Conservation (phyloP, 306 rosid genomes). For the Albizia julibrissin region DNA sequence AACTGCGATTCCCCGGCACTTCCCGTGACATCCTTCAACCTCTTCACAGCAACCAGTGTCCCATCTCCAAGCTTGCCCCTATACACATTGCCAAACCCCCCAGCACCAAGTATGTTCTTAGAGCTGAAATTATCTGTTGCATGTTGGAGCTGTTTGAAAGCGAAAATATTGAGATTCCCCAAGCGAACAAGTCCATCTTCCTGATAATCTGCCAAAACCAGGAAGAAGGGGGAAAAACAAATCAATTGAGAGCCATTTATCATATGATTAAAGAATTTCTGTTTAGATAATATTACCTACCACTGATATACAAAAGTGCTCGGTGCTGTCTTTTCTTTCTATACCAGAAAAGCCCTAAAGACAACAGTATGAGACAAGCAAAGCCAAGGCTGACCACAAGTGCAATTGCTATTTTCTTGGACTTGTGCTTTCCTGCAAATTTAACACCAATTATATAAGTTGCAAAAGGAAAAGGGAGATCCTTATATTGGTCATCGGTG, state of each 20-base stretch:
- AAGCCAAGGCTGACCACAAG: slow-evolving; percentile 79
- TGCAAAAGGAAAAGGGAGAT: background rate
- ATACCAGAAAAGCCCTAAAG: slow-evolving; percentile 60
- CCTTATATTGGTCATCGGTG: background rate
- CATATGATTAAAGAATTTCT: slow-evolving; percentile 11
- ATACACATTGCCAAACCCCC: slow-evolving; percentile 96
- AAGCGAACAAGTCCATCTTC: slow-evolving; percentile 80
- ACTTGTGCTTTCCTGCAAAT: slow-evolving; percentile 57
- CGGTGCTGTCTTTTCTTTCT: slow-evolving; percentile 62
- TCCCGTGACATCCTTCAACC: slow-evolving; percentile 87
- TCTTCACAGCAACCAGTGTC: slow-evolving; percentile 87
- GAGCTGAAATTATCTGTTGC: slow-evolving; percentile 83
- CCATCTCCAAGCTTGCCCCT: slow-evolving; percentile 87
- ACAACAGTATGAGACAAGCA: slow-evolving; percentile 53
- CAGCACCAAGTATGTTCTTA: slow-evolving; percentile 88
- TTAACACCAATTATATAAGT: background rate
- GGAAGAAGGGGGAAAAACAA: slow-evolving; percentile 9
- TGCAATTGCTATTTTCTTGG: slow-evolving; percentile 74
- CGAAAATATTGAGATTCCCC: slow-evolving; percentile 83
- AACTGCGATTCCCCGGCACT: slow-evolving; percentile 91
- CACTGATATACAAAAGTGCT: slow-evolving; percentile 63
- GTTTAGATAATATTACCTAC: slow-evolving; percentile 44
- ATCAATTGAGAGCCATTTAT: background rate
- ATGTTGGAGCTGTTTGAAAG: slow-evolving; percentile 81
- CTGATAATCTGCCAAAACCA: slow-evolving; percentile 54